Evolutionary conservation across 2,329 filamentous ascomycete species (phyloP), one percentile per base, ranked within the genome.

Genomic region (Alternaria sp.): DNA sequence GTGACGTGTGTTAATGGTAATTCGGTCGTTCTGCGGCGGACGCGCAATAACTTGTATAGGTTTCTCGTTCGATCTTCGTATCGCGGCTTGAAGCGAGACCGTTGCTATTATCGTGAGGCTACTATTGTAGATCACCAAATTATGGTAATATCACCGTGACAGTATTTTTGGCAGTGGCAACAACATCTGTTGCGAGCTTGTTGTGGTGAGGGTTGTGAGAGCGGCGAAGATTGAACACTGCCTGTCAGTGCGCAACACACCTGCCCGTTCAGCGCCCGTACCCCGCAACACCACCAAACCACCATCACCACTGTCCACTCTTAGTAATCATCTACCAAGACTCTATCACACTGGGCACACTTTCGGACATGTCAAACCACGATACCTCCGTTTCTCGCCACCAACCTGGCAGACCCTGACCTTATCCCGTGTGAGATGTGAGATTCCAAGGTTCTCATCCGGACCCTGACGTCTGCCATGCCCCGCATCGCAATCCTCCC

Each of bases 391-490:
- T 27, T n/a, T 16, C 10, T 22, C 3, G 32, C 51, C 38, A 28
- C 38, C 30, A 45, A 45, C 38, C 28, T 44, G 41, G 22, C 34
- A 34, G 41, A 45, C 38, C 38, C 51, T 45, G 51, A 54, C 51
- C 9, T 27, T 16, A 12, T 49, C 46, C 46, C 46, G 20, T 50
- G 30, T 27, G 32, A 36, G 30, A 27, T 50, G 46, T n/a, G 20
- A 50, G 46, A 38, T 36, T 50, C 27, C 53, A 57, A 60, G 45
- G 34, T 57, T 40, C 10, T 20, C 28, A n/a, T 28, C 30, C 30
- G 36, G 34, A 57, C 61, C 58, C 51, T 60, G 53, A 57, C 57
- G 49, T 50, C 57, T 60, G 52, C 57, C 61, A 40, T 58, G 61
- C 61, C 57, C 58, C 61, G 57, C 60, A 57, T 40, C 34, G 43